phyloP scores from a whole-genome alignment of 2,329 filamentous ascomycete species.

The Colletotrichum siamense region DNA sequence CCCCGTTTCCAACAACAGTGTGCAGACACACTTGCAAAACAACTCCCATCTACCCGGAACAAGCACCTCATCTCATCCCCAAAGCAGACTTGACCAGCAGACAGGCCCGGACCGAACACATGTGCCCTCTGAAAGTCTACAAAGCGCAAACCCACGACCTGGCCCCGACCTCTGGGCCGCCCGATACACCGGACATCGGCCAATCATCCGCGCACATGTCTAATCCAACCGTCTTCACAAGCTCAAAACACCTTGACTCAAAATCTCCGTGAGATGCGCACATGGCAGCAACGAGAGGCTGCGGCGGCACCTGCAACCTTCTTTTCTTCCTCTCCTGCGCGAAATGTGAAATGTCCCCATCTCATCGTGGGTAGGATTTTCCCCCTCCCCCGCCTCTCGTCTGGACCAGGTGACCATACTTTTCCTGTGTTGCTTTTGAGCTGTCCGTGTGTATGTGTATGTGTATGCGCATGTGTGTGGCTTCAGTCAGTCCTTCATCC shows the following conservation, averaged over 20 bases:
- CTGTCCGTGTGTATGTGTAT: background rate
- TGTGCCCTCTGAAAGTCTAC: background rate
- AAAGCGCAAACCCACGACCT: background rate
- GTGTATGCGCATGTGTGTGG: background rate
- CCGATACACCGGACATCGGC: conserved; percentile 8
- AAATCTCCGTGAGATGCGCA: background rate
- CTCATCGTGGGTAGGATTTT: background rate
- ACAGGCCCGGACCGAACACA: background rate
- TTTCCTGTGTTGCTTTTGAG: background rate
- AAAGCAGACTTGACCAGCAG: background rate
- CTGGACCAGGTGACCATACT: background rate
- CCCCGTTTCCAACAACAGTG: background rate
- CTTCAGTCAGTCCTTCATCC: background rate
- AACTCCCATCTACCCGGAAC: background rate
- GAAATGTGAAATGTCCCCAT: background rate
- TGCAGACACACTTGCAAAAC: background rate
- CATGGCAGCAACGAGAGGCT: conserved; percentile 12
- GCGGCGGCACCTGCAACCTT: background rate
- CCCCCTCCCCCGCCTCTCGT: background rate
- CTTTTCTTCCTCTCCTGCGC: background rate
- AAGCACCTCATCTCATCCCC: background rate
- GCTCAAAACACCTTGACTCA: background rate
- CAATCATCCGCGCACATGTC: conserved; percentile 23
- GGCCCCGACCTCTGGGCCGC: background rate
- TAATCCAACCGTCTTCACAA: conserved; percentile 18